These are phyloP conservation scores for Sclerotinia trifoliorum DNA, from an alignment of 2,329 filamentous ascomycete species.

Conservation along the genomic window DNA sequence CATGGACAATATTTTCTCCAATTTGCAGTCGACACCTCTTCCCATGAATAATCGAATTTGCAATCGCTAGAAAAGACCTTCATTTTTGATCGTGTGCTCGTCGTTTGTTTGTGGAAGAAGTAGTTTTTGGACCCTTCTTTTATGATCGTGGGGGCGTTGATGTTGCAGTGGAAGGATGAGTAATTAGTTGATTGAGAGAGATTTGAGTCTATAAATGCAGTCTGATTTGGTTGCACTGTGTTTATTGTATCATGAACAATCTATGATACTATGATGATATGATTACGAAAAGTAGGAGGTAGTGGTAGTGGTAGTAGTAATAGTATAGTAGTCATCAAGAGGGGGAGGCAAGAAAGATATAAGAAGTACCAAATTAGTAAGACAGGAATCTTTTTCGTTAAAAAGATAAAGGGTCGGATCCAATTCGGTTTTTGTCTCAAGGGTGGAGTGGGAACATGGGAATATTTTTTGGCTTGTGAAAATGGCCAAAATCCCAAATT, in stretches of 20 bases:
- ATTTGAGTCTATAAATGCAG: neutral
- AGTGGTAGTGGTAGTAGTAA: too few relatives aligned
- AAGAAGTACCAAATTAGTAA: neutral
- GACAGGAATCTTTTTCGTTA: neutral
- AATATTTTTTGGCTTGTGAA: slow-evolving; percentile 15
- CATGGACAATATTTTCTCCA: slow-evolving; percentile 99
- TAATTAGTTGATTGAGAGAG: slow-evolving; percentile 2
- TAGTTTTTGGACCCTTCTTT: slow-evolving; percentile 12
- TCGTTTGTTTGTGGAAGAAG: neutral
- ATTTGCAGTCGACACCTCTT: slow-evolving; percentile 95
- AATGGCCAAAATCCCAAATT: neutral
- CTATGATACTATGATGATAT: neutral
- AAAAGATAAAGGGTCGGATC: neutral
- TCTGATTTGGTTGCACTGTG: too few relatives aligned
- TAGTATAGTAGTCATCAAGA: neutral
- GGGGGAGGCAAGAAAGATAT: neutral
- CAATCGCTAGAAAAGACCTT: slow-evolving; percentile 91
- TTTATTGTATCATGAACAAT: neutral
- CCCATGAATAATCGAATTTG: slow-evolving; percentile 97
- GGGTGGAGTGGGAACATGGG: too few relatives aligned
- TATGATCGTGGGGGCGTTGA: slow-evolving; percentile 7
- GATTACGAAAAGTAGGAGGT: neutral
- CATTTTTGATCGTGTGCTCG: slow-evolving; percentile 55
- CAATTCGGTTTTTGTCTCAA: neutral
- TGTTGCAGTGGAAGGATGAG: neutral